A percentile compares a stretch with the other conserved stretches of the same genome.
These are phyloP conservation scores for Mycena rosella DNA, from an alignment of 768 basidiomycete species.

Conservation along the genomic window DNA sequence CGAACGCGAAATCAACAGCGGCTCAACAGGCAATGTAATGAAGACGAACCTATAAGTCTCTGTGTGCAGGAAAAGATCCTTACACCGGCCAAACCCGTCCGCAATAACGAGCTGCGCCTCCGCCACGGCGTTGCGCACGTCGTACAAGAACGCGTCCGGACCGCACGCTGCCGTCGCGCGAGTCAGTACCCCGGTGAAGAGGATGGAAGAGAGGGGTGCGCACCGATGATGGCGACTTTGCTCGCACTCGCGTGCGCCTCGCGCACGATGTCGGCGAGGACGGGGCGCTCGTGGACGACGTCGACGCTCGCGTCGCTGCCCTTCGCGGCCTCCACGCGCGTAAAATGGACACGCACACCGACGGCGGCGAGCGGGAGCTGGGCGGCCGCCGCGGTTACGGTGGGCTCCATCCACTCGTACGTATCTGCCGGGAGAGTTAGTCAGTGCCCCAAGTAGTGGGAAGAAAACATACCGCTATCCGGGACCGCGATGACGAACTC, in stretches of 20 bases:
- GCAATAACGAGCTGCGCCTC: constrained; percentile 46
- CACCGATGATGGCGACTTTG: constrained; percentile 46
- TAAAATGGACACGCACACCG: constrained; percentile 27
- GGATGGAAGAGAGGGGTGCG: neutral
- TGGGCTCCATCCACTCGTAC: constrained; percentile 39
- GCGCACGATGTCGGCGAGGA: constrained; percentile 36
- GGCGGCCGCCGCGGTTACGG: constrained; percentile 18
- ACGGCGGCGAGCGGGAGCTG: constrained; percentile 6
- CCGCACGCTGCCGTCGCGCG: constrained; percentile 43
- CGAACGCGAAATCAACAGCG: too few relatives aligned
- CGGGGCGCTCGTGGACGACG: constrained; percentile 35
- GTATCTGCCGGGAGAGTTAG: constrained; percentile 26
- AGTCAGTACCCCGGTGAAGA: constrained; percentile 8
- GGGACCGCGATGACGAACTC: constrained; percentile 42
- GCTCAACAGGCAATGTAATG: too few relatives aligned
- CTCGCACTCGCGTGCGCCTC: constrained; percentile 36
- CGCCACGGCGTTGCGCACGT: constrained; percentile 49
- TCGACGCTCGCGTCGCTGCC: constrained; percentile 18
- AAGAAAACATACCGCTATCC: constrained; percentile 31
- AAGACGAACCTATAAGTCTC: constrained; percentile 46
- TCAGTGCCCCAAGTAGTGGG: neutral
- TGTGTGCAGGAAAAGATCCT: constrained; percentile 47
- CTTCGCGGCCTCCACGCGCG: constrained; percentile 24
- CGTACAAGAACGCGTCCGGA: constrained; percentile 44
- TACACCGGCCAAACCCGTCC: constrained; percentile 42